These are phyloP conservation scores for Carex myosuroides DNA, from an alignment of 176 grass and related monocot species.

Conservation along the genomic window DNA sequence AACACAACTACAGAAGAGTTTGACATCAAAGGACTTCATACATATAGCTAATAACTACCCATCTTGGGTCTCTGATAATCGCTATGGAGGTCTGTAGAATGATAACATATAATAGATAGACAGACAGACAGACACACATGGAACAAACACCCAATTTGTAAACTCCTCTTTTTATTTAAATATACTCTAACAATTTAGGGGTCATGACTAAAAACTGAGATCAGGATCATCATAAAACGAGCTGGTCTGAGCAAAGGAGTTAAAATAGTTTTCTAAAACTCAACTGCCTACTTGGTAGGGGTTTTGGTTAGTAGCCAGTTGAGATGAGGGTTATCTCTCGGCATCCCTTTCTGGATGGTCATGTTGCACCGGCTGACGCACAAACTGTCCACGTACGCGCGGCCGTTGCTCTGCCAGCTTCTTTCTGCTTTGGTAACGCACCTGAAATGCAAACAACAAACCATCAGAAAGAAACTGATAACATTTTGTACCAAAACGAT, in stretches of 20 bases:
- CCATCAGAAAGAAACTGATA: constrained; percentile 33
- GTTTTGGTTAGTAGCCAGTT: neutral
- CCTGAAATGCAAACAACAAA: constrained; percentile 42
- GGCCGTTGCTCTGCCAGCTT: constrained; percentile 67
- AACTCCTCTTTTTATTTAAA: neutral
- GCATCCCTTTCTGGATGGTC: constrained; percentile 30
- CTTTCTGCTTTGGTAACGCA: constrained; percentile 80
- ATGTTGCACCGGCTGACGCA: constrained; percentile 39
- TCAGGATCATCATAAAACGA: neutral
- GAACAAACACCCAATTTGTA: neutral
- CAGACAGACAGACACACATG: neutral
- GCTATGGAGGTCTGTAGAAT: neutral
- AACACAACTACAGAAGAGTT: neutral
- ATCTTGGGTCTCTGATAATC: neutral
- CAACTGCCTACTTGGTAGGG: constrained; percentile 17
- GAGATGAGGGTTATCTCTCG: constrained; percentile 46
- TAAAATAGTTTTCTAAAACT: constrained; percentile 8
- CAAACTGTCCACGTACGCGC: constrained; percentile 63
- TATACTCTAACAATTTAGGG: constrained; percentile 11
- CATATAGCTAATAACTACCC: constrained; percentile 4
- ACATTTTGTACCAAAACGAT: neutral
- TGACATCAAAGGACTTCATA: neutral
- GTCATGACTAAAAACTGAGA: neutral
- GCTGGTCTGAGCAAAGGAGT: neutral
- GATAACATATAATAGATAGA: neutral